phyloP scores from a whole-genome alignment of 306 rosid species.

The Abrus precatorius region DNA sequence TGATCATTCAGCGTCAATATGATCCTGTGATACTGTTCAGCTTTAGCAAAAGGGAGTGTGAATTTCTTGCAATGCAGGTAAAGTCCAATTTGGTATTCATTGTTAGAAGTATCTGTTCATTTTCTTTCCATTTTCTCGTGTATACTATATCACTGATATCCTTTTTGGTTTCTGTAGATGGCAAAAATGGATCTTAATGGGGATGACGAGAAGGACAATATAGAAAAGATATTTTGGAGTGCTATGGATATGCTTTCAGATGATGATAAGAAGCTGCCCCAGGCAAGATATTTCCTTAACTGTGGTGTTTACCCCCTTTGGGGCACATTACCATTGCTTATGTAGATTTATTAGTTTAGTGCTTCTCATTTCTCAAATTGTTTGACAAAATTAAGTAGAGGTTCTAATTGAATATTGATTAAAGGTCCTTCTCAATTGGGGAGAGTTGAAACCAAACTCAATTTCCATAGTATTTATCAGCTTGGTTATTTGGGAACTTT shows the following conservation, averaged over 20 bases:
- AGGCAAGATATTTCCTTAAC: conserved; percentile 64
- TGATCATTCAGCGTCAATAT: conserved; percentile 95
- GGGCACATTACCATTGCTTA: not conserved
- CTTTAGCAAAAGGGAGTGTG: conserved; percentile 98
- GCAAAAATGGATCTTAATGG: conserved; percentile 94
- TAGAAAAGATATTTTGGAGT: conserved; percentile 88
- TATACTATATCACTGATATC: conserved; percentile 22
- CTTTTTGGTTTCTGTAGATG: conserved; percentile 68
- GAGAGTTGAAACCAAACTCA: not conserved
- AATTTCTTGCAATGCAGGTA: conserved; percentile 97
- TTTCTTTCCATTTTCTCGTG: conserved; percentile 1
- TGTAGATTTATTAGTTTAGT: conserved; percentile 15
- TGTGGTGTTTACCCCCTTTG: not conserved
- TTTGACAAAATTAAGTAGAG: conserved; percentile 31
- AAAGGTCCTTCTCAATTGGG: not conserved
- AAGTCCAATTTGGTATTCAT: conserved; percentile 20
- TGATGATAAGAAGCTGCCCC: conserved; percentile 97
- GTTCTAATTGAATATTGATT: conserved; percentile 28
- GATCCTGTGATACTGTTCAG: conserved; percentile 96
- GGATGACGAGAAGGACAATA: conserved; percentile 80
- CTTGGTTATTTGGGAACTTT: conserved; percentile 19
- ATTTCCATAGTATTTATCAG: conserved; percentile 24
- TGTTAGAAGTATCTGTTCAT: not conserved
- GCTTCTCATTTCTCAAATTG: not conserved
- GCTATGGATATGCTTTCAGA: conserved; percentile 99